Percentiles rank a stretch among this genome's conserved stretches.
Conservation (phyloP, 305 asterid genomes). For the Fraxinus dipetala region DNA sequence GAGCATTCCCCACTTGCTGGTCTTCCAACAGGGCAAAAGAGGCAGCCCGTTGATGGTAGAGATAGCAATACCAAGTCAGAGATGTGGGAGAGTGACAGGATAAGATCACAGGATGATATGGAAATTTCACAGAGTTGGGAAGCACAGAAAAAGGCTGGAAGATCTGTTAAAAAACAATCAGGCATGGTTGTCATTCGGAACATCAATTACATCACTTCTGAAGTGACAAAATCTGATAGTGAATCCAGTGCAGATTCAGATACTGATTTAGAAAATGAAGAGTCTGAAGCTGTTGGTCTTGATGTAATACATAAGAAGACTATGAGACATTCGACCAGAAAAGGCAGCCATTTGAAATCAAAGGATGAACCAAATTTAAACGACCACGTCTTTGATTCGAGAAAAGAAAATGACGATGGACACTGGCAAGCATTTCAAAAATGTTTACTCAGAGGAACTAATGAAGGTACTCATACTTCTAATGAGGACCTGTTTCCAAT, state of each 20-base stretch:
- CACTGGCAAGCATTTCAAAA: constrained; percentile 92
- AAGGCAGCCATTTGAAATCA: constrained; percentile 43
- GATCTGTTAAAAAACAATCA: constrained; percentile 44
- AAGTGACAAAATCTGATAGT: constrained; percentile 38
- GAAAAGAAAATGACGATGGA: constrained; percentile 57
- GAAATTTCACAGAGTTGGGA: constrained; percentile 47
- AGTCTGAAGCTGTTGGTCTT: constrained; percentile 32
- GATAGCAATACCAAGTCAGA: constrained; percentile 50
- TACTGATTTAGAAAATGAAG: constrained; percentile 39
- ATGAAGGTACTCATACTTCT: constrained; percentile 47
- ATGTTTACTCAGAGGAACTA: constrained; percentile 62
- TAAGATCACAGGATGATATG: constrained; percentile 32
- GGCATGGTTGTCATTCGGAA: constrained; percentile 53
- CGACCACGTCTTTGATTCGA: constrained; percentile 31
- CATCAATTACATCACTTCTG: constrained; percentile 48
- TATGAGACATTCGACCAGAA: constrained; percentile 43
- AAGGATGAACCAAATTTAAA: constrained; percentile 28
- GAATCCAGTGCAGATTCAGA: constrained; percentile 45
- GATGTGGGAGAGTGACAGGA: constrained; percentile 26
- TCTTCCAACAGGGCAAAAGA: constrained; percentile 45
- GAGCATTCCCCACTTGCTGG: constrained; percentile 48
- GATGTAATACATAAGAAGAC: constrained; percentile 32
- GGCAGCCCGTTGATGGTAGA: constrained; percentile 47
- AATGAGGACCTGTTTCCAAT: constrained; percentile 45
- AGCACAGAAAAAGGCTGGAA: constrained; percentile 38